These are phyloP conservation scores for Asterionellopsis glacialis DNA, from an alignment of 108 stramenopile genomes.

Conservation along the genomic window DNA sequence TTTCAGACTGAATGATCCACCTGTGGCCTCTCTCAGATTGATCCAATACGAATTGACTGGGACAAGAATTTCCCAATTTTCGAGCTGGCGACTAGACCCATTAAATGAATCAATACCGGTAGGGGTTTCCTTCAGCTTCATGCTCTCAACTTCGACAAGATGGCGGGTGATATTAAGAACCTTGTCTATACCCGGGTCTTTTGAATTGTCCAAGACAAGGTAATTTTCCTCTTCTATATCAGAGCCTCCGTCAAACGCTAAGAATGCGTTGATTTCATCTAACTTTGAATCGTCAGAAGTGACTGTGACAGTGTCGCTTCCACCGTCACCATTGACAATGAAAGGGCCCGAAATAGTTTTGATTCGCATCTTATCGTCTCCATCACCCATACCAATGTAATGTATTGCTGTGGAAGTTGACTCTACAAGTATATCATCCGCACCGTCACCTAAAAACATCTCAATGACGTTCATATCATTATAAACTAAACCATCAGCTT, in stretches of 20 bases:
- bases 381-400: constrained; percentile 18
- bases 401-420: constrained; percentile 25
- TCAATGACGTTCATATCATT: constrained; percentile 23
- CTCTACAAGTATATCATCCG: constrained; percentile 16
- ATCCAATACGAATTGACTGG: too few species aligned
- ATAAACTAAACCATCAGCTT: constrained; percentile 17
- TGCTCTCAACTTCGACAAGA: constrained; percentile 24
- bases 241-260: constrained; percentile 27
- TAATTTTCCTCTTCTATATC: constrained; percentile 7
- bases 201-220: constrained; percentile 21
- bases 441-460: constrained; percentile 24
- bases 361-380: constrained; percentile 19
- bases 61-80: too few species aligned
- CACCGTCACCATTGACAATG: constrained; percentile 23
- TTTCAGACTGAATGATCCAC: too few species aligned
- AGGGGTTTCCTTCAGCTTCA: constrained; percentile 3
- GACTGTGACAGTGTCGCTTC: constrained; percentile 20
- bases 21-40: too few species aligned
- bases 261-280: constrained; percentile 16
- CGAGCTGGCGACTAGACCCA: too few species aligned
- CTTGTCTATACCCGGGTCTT: constrained; percentile 10
- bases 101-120: too few species aligned
- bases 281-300: constrained; percentile 21
- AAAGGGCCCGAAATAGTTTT: constrained; percentile 25
- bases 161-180: constrained; percentile 25